These are phyloP conservation scores for Penicillium coffeae DNA, from an alignment of 495 filamentous ascomycete genomes.

Conservation along the genomic window DNA sequence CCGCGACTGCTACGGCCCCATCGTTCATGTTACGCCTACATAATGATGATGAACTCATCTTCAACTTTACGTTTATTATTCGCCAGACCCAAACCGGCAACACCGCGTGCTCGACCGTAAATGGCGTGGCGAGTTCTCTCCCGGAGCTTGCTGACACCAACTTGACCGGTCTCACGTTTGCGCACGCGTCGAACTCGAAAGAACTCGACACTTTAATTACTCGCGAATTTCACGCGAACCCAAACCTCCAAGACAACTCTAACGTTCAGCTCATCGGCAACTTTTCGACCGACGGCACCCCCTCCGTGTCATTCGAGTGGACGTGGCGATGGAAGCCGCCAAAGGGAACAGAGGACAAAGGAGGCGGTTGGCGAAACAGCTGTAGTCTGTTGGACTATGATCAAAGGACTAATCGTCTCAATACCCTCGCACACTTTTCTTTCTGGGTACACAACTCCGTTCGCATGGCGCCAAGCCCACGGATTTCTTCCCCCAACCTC, in stretches of 20 bases:
- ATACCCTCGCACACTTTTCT: constrained; percentile 84
- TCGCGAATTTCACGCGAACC: constrained; percentile 92
- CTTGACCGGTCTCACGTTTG: constrained; percentile 87
- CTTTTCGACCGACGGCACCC: constrained; percentile 72
- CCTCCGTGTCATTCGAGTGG: constrained; percentile 90
- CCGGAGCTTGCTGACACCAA: constrained; percentile 60
- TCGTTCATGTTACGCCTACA: constrained; percentile 79
- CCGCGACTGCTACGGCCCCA: constrained; percentile 52
- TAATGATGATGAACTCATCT: constrained; percentile 86
- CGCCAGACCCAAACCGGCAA: constrained; percentile 59
- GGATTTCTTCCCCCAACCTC: constrained; percentile 62
- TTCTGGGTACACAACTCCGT: constrained; percentile 84
- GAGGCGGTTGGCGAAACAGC: constrained; percentile 89
- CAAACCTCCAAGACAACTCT: constrained; percentile 94
- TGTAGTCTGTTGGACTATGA: constrained; percentile 98
- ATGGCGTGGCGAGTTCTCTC: constrained; percentile 46
- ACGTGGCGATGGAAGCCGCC: constrained; percentile 96
- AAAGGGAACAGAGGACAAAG: constrained; percentile 74
- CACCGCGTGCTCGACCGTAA: constrained; percentile 40
- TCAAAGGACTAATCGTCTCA: constrained; percentile 80
- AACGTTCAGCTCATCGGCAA: constrained; percentile 92
- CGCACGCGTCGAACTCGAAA: constrained; percentile 76
- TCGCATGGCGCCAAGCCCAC: constrained; percentile 31
- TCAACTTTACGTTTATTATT: constrained; percentile 88
- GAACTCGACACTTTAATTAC: constrained; percentile 93